These are phyloP conservation scores for Glycine tomentella DNA, from an alignment of 306 rosid genomes.

Conservation along the genomic window DNA sequence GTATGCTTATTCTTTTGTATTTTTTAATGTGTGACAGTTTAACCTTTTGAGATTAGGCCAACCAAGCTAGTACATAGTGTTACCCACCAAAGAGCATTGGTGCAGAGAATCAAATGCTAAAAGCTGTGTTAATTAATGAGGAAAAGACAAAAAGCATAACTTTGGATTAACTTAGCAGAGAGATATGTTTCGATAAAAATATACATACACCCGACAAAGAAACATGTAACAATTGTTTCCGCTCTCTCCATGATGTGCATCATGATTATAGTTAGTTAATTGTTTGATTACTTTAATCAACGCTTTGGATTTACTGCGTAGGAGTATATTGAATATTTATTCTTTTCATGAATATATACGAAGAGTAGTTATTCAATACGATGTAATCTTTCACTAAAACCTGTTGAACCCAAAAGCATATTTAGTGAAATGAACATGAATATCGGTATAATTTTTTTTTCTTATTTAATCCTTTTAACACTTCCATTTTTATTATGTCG, in stretches of 20 bases:
- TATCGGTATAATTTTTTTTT: too few relatives aligned
- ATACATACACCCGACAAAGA: slow-evolving; percentile 55
- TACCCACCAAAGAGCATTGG: slow-evolving; percentile 48
- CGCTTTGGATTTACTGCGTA: slow-evolving; percentile 16
- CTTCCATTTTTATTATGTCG: too few relatives aligned
- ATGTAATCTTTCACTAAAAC: too few relatives aligned
- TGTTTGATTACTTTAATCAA: slow-evolving; percentile 23
- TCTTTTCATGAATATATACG: neutral
- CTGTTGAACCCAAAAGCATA: too few relatives aligned
- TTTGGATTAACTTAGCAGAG: slow-evolving; percentile 44
- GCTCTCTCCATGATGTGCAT: slow-evolving; percentile 20
- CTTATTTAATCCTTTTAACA: too few relatives aligned
- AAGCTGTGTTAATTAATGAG: slow-evolving; percentile 45
- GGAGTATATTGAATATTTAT: neutral
- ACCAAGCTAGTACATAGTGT: slow-evolving; percentile 36
- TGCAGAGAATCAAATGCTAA: slow-evolving; percentile 51
- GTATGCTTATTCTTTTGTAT: slow-evolving; percentile 15
- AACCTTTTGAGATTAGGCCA: slow-evolving; percentile 44
- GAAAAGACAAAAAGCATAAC: slow-evolving; percentile 50
- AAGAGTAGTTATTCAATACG: too few relatives aligned
- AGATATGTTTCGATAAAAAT: slow-evolving; percentile 49
- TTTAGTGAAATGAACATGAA: too few relatives aligned
- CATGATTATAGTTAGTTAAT: slow-evolving; percentile 44
- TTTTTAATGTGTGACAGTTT: slow-evolving; percentile 16
- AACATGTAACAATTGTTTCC: slow-evolving; percentile 44